Base-by-base conservation (phyloP, 2,329 filamentous ascomycete species). In the Claviceps spartinae region DNA sequence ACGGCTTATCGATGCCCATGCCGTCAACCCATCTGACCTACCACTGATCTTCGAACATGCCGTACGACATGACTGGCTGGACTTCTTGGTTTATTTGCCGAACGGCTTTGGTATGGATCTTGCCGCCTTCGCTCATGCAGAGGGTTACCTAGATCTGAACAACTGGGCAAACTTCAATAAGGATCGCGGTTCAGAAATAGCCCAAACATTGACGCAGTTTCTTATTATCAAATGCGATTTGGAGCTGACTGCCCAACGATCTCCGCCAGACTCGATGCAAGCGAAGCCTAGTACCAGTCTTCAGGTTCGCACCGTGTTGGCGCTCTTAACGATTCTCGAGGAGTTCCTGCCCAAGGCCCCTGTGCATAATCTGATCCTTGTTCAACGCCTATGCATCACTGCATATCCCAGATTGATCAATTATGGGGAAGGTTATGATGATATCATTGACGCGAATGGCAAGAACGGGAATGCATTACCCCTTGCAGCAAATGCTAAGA, bases 401-500 rank as follows among this genome's bases (percentile, higher is more conserved):
- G 85, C 86, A 1, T 98, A 97, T 61, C 94, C 93, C 7, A 80
- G 93, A 44, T 72, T 98, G 34, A 95, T 98, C 72, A 98, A 98
- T 62, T 97, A 95, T 60, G 90, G 89, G 2, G 88, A 95, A 67
- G 89, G 87, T 4, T 90, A 85, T 56, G 89, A 98, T 66, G 86
- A 93, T 53, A 82, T 97, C 43, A 90, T 98, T 57, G 88, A 97
- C 61, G 75, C 77, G 9, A 95, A 94, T 62, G 86, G 88, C 45
- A 79, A 82, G 59, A 80, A 84, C 20, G 83, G 87, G n/a, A 95
- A 97, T 61, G 77, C 80, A 1, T 76, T 98, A 1, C 85, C 90
- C 0, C 75, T 79, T 20, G 81, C 83, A 22, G 88, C 91, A 51
- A 90, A 95, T 59, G 81, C 79, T 57, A 87, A 88, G 65, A 98